phyloP scores from a whole-genome alignment of 2,329 filamentous ascomycete genomes.

The Stagonosporopsis vannaccii region DNA sequence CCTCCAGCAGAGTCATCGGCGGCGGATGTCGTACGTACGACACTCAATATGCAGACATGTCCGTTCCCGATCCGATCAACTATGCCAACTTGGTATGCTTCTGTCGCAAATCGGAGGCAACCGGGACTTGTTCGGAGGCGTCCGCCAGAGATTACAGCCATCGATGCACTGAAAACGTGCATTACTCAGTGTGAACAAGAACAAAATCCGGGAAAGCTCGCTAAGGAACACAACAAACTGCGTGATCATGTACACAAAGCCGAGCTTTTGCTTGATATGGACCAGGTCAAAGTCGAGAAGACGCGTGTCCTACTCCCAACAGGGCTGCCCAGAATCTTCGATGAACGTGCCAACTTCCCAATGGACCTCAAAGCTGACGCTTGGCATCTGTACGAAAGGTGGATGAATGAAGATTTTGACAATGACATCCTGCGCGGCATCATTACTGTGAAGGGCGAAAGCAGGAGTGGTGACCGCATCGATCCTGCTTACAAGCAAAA shows the following conservation, averaged over 20 bases:
- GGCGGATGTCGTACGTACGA: slow-evolving; percentile 1
- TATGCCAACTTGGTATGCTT: slow-evolving; percentile 26
- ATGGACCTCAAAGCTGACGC: slow-evolving; percentile 58
- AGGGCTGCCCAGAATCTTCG: slow-evolving; percentile 54
- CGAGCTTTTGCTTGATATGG: slow-evolving; percentile 45
- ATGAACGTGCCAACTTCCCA: slow-evolving; percentile 45
- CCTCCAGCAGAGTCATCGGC: slow-evolving; percentile 9
- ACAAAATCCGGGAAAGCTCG: slow-evolving; percentile 3
- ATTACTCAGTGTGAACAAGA: slow-evolving; percentile 28
- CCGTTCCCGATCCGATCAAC: not conserved
- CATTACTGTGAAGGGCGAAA: slow-evolving; percentile 23
- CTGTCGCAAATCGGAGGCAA: slow-evolving; percentile 10
- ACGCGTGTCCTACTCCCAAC: slow-evolving; percentile 46
- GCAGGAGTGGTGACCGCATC: slow-evolving; percentile 37
- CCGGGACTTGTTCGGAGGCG: slow-evolving; percentile 22
- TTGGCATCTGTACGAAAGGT: slow-evolving; percentile 55
- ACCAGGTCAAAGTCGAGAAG: slow-evolving; percentile 41
- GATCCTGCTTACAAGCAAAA: slow-evolving; percentile 29
- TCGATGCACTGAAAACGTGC: slow-evolving; percentile 36
- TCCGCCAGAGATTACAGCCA: slow-evolving; percentile 20
- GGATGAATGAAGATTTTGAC: slow-evolving; percentile 53
- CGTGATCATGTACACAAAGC: slow-evolving; percentile 50
- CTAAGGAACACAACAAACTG: slow-evolving; percentile 40
- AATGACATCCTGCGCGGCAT: slow-evolving; percentile 58
- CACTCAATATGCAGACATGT: not conserved